Percentiles rank a stretch among this genome's conserved stretches.
Conservation (phyloP, 208 protist genomes). For the Crithidia fasciculata region DNA sequence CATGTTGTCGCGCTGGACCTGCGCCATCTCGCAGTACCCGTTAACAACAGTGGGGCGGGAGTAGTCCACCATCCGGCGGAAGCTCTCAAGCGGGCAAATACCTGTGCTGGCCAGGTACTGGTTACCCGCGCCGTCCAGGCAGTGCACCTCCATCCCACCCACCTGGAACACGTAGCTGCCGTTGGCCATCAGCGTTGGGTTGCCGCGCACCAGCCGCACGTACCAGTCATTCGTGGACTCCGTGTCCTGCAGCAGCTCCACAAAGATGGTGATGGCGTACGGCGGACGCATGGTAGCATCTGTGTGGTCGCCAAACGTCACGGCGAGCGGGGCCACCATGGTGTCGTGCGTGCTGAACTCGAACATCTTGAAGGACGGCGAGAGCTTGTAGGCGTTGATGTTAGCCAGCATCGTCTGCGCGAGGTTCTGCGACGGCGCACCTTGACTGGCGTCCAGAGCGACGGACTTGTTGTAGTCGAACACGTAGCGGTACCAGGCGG, state of each 20-base stretch:
- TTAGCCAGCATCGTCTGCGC: constrained; percentile 48
- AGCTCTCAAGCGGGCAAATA: constrained; percentile 58
- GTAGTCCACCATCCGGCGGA: constrained; percentile 61
- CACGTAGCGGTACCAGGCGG: constrained; percentile 34
- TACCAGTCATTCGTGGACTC: constrained; percentile 33
- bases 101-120: constrained; percentile 38
- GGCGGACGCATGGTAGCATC: constrained; percentile 35
- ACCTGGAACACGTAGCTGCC: constrained; percentile 40
- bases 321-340: constrained; percentile 42
- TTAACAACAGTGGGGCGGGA: constrained; percentile 33
- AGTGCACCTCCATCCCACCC: constrained; percentile 36
- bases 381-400: constrained; percentile 39
- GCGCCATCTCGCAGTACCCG: constrained; percentile 39
- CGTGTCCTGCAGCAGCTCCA: constrained; percentile 68
- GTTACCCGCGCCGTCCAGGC: constrained; percentile 33
- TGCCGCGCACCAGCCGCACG: constrained; percentile 58
- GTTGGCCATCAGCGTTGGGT: constrained; percentile 31
- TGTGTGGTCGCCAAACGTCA: constrained; percentile 53
- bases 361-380: constrained; percentile 47
- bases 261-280: constrained; percentile 51
- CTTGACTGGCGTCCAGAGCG: constrained; percentile 30
- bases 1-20: constrained; percentile 41
- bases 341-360: constrained; percentile 75
- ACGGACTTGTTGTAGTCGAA: constrained; percentile 34
- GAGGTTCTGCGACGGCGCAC: constrained; percentile 44